phyloP scores from a whole-genome alignment of 208 protist genomes.

The Leishmania guyanensis region DNA sequence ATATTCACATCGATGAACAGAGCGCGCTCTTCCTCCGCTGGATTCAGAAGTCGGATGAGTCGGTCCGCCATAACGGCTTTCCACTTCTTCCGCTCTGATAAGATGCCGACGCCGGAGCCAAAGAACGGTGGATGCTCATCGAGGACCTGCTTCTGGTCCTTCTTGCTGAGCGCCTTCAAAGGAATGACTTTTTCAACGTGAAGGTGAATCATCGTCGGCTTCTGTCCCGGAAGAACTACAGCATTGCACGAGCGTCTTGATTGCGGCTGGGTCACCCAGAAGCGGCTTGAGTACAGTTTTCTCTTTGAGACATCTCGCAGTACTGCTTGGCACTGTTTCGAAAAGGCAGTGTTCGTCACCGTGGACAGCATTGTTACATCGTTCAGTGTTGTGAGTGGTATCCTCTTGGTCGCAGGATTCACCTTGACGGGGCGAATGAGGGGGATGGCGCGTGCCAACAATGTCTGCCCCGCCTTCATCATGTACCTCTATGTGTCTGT shows the following conservation, averaged over 20 bases:
- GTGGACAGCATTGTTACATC: conserved; percentile 70
- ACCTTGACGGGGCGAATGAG: conserved; percentile 9
- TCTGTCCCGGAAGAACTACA: conserved; percentile 64
- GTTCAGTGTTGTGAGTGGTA: conserved; percentile 18
- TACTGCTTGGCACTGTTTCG: conserved; percentile 44
- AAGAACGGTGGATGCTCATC: conserved; percentile 90
- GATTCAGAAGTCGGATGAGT: conserved; percentile 72
- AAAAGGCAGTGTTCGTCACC: conserved; percentile 80
- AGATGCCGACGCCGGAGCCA: conserved; percentile 85
- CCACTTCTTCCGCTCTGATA: conserved; percentile 87
- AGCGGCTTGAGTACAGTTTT: conserved; percentile 58
- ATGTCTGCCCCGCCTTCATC: conserved; percentile 6
- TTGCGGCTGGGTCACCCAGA: conserved; percentile 85
- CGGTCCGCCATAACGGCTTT: conserved; percentile 75
- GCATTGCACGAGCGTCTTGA: conserved; percentile 74
- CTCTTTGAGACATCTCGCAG: conserved; percentile 47
- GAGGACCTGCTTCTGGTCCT: conserved; percentile 67
- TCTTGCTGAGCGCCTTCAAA: conserved; percentile 52
- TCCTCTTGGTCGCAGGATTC: background rate
- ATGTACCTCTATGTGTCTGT: background rate
- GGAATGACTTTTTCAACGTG: conserved; percentile 82
- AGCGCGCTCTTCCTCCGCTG: conserved; percentile 69
- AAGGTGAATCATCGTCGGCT: conserved; percentile 68
- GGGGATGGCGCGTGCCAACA: conserved; percentile 14
- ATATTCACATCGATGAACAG: conserved; percentile 78